phyloP scores from a whole-genome alignment of 805 yeast genomes.

The Lachancea sp. region DNA sequence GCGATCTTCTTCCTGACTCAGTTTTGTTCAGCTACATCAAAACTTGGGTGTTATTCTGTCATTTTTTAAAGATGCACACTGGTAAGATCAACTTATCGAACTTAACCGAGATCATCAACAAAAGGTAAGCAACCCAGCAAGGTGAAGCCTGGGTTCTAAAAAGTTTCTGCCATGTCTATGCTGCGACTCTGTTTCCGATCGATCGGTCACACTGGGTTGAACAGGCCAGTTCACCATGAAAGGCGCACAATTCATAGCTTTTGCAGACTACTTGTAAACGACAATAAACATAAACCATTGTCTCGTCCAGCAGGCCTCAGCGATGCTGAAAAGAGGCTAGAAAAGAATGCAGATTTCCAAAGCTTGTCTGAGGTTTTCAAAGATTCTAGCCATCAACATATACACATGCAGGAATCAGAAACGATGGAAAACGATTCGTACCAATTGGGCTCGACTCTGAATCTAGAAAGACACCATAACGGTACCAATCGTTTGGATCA shows the following conservation, averaged over 20 bases:
- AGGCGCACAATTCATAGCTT: neutral
- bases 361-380: slow-evolving; percentile 15
- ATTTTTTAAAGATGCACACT: neutral
- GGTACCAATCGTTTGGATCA: neutral
- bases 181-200: neutral
- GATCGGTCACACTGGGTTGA: neutral
- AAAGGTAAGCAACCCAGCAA: neutral
- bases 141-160: neutral
- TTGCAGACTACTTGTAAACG: neutral
- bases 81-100: neutral
- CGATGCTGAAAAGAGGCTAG: slow-evolving; percentile 12
- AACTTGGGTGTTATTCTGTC: neutral
- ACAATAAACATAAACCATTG: neutral
- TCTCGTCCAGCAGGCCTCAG: neutral
- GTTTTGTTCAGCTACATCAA: neutral
- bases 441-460: slow-evolving; percentile 32
- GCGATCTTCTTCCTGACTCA: too few relatives aligned
- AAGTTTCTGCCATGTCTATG: neutral
- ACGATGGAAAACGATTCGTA: slow-evolving; percentile 37
- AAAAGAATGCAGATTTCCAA: slow-evolving; percentile 16
- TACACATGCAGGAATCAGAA: slow-evolving; percentile 39
- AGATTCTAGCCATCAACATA: slow-evolving; percentile 28
- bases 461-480: slow-evolving; percentile 17
- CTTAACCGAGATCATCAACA: neutral
- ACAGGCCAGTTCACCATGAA: neutral